Evolutionary conservation across 2,329 filamentous ascomycete species (phyloP).

Genomic region (Fusarium annulatum): DNA sequence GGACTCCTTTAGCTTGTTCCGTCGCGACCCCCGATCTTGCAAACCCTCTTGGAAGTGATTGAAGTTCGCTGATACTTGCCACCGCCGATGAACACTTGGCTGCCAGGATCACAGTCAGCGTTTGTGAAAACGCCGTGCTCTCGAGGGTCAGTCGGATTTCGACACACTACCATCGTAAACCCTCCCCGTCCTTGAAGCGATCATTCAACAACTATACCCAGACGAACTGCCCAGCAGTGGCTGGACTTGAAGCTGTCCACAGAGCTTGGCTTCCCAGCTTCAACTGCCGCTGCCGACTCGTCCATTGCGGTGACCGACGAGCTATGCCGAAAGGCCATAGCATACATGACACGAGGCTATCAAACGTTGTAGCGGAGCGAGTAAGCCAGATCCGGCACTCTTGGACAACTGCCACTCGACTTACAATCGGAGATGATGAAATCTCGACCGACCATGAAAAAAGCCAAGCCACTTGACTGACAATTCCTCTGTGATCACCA

Average conservation of each 20-base stretch:
- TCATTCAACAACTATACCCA: too few relatives aligned
- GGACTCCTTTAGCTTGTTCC: not conserved
- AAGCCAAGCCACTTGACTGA: too few relatives aligned
- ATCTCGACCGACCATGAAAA: not conserved
- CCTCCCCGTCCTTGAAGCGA: not conserved
- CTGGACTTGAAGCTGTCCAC: not conserved
- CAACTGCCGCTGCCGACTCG: not conserved
- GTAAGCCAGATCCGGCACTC: not conserved
- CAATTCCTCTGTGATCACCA: not conserved
- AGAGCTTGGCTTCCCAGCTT: not conserved
- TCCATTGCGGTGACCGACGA: not conserved
- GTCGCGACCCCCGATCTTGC: not conserved
- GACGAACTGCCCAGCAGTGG: too few relatives aligned
- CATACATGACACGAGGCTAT: accelerated
- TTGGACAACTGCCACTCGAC: not conserved
- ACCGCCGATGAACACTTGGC: not conserved
- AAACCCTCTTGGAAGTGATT: accelerated
- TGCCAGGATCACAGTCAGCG: accelerated
- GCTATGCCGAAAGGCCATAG: not conserved
- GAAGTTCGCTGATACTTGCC: accelerated
- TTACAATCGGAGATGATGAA: not conserved
- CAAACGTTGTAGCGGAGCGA: not conserved
- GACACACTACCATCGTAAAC: not conserved
- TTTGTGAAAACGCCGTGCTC: not conserved
- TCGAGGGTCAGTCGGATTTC: not conserved